phyloP scores from a whole-genome alignment of 768 basidiomycete species.

The Tulasnella calospora region DNA sequence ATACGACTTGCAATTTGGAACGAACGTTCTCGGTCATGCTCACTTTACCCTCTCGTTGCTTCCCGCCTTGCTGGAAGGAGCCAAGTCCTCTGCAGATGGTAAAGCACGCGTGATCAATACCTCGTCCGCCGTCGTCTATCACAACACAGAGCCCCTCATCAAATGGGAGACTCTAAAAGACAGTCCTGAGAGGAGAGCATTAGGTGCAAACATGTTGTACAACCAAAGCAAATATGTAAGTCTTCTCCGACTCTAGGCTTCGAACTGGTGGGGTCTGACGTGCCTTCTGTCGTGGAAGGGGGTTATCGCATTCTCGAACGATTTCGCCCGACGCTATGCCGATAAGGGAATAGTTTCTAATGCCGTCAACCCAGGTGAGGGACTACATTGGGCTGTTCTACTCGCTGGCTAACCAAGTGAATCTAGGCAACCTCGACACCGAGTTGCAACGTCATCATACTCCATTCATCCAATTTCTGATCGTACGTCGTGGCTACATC shows the following conservation, averaged over 20 bases:
- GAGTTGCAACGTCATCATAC: constrained; percentile 28
- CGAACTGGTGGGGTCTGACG: background rate
- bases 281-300: background rate
- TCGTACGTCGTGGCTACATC: background rate
- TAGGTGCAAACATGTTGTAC: constrained; percentile 16
- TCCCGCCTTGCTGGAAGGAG: constrained; percentile 44
- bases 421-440: constrained; percentile 21
- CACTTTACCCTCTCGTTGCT: constrained; percentile 54
- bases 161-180: constrained; percentile 37
- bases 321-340: constrained; percentile 25
- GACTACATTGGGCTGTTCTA: background rate
- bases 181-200: background rate
- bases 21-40: constrained; percentile 49
- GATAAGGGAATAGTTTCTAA: constrained; percentile 24
- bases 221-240: constrained; percentile 46
- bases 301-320: constrained; percentile 26
- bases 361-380: constrained; percentile 24
- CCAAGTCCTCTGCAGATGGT: constrained; percentile 40
- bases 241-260: constrained; percentile 14
- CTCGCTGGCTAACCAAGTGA: background rate
- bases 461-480: background rate
- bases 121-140: constrained; percentile 40
- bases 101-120: constrained; percentile 48
- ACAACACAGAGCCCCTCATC: constrained; percentile 36
- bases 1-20: constrained; percentile 56